Evolutionary conservation across 495 filamentous ascomycete genomes (phyloP), one percentile per base, ranked within the genome.

Genomic region (Penicillium simplicissimum): DNA sequence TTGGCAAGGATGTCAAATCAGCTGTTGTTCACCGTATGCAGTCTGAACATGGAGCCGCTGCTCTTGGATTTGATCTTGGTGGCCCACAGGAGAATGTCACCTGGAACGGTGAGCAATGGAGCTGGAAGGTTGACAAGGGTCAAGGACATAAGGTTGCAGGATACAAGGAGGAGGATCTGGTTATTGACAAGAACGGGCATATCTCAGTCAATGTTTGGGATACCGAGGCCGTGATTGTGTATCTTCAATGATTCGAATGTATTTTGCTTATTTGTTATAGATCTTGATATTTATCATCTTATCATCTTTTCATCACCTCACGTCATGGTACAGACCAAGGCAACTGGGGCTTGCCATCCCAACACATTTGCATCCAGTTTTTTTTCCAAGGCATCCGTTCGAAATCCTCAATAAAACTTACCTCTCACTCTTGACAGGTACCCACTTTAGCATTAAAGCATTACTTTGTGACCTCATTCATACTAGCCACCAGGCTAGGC

Each of bases 31-130:
- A 55, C 31, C 37, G 63, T 3, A 52, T 72, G 48, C 52, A 57
- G 23, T 52, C 67, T 23, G 68, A 59, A 4, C 55, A 60, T 36
- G 70, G 70, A 40, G 55, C 70, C 7, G 23, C 48, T 19, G 70
- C 60, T 15, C 15, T 62, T 25, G 69, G 69, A 5, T 70, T 65
- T 57, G 69, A 72, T 19, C 42, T 55, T 25, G 64, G 61, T 38
- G 62, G 67, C 8, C 48, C 48, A 0, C 25, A 51, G 19, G 25
- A 72, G 28, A 70, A 70, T 60, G 62, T 70, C 9, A 70, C 67
- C 15, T 70, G 70, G 70, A 66, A 68, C 23, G 65, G 70, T 11
- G 63, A 68, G 56, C 62, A 68, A 28, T 72, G 70, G 68, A 57
- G 43, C n/a, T 64, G 63, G 45, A 57, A 55, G 33, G 42, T 70